Conservation (phyloP, 1,284 basidiomycete genomes). For the Leccinum huronense region DNA sequence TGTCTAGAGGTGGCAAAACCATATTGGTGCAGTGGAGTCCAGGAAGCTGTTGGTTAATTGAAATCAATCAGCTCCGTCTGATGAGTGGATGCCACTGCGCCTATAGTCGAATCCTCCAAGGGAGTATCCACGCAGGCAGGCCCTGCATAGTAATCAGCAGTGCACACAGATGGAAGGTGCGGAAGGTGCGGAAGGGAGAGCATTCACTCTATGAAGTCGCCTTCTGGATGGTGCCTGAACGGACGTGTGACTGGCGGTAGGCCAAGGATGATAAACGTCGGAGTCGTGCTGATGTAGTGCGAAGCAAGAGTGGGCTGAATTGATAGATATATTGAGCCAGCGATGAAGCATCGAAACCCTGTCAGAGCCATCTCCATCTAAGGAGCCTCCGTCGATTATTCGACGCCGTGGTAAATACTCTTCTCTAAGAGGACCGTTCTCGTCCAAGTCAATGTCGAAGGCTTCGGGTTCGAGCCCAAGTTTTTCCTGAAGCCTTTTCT, state of each 20-base stretch:
- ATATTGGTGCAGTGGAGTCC: conserved; percentile 44
- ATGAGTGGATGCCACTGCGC: conserved; percentile 44
- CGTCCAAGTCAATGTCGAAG: conserved; percentile 72
- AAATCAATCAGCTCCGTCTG: conserved; percentile 41
- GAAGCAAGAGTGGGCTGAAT: conserved; percentile 51
- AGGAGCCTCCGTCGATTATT: conserved; percentile 27
- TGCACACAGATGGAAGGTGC: conserved; percentile 43
- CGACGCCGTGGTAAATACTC: conserved; percentile 75
- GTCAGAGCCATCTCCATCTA: conserved; percentile 4
- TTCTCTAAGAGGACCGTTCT: conserved; percentile 74
- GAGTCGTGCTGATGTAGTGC: conserved; percentile 28
- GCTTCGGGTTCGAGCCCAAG: conserved; percentile 47
- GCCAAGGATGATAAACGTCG: conserved; percentile 43
- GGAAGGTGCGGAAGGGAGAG: conserved; percentile 47
- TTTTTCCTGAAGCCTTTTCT: conserved; percentile 56
- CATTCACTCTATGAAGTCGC: conserved; percentile 17
- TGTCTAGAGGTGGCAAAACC: conserved; percentile 39
- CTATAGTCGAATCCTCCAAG: conserved; percentile 55
- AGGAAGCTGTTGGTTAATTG: conserved; percentile 40
- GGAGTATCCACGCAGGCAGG: conserved; percentile 57
- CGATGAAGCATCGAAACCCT: neutral
- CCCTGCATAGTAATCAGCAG: conserved; percentile 46
- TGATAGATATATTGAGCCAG: conserved; percentile 43
- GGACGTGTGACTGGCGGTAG: conserved; percentile 35
- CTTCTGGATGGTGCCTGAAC: conserved; percentile 19